Evolutionary conservation across 2,329 filamentous ascomycete genomes (phyloP).

Genomic region (Tolypocladium inflatum): DNA sequence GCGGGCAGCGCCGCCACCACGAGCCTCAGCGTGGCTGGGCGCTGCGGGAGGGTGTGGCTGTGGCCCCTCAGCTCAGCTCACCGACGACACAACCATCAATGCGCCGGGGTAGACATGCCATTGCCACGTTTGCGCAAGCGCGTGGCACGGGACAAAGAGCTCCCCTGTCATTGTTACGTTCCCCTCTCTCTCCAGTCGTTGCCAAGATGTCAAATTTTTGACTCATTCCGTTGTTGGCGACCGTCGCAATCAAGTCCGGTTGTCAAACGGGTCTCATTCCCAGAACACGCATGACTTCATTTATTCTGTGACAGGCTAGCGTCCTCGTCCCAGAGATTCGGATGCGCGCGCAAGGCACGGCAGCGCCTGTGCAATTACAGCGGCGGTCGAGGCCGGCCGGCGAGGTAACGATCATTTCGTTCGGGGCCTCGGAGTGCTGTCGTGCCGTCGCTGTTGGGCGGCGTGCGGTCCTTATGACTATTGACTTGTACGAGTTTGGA

Average conservation of each 20-base stretch:
- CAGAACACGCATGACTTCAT: not conserved
- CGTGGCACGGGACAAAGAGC: not conserved
- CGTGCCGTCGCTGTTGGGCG: not conserved
- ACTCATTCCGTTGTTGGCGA: not conserved
- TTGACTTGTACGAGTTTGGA: not conserved
- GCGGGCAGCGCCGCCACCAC: not conserved
- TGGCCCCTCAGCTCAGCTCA: not conserved
- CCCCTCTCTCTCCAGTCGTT: not conserved
- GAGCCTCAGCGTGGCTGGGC: constrained; percentile 4
- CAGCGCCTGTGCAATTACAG: not conserved
- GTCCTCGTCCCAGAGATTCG: not conserved
- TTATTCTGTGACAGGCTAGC: constrained; percentile 1
- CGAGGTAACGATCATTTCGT: not conserved
- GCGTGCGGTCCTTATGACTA: not conserved
- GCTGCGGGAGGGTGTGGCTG: constrained; percentile 2
- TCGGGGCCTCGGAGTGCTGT: not conserved
- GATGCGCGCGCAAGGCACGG: not conserved
- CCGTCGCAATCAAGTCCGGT: not conserved
- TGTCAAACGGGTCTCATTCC: not conserved
- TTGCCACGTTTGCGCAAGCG: not conserved
- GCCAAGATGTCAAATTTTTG: not conserved
- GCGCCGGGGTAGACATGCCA: not conserved
- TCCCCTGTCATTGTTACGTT: not conserved
- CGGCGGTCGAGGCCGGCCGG: not conserved
- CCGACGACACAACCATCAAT: not conserved